These are phyloP conservation scores for Teunomyces pallodes DNA, from an alignment of 805 yeast species.

Conservation along the genomic window DNA sequence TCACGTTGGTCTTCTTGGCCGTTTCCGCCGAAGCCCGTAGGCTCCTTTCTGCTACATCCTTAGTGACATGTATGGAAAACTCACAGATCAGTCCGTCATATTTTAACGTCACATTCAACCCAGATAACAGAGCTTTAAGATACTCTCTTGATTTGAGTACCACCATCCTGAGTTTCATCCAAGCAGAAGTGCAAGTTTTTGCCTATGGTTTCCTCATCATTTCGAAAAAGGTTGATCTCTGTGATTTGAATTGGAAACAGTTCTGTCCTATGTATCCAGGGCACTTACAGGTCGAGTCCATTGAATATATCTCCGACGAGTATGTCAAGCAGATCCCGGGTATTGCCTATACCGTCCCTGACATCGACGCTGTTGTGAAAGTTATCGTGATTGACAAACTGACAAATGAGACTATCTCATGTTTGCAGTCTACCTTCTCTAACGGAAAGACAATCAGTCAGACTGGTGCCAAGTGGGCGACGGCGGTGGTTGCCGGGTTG, in stretches of 20 bases:
- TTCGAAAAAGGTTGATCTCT: constrained; percentile 55
- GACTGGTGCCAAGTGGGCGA: constrained; percentile 74
- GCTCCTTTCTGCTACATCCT: constrained; percentile 58
- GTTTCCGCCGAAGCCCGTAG: constrained; percentile 17
- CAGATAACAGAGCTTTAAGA: constrained; percentile 62
- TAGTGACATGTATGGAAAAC: constrained; percentile 82
- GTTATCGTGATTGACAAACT: constrained; percentile 43
- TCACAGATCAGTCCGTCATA: constrained; percentile 70
- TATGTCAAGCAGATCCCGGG: constrained; percentile 69
- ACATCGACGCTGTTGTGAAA: constrained; percentile 76
- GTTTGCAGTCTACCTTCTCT: constrained; percentile 70
- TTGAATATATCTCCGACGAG: constrained; percentile 51
- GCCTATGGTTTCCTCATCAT: constrained; percentile 85
- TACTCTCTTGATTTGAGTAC: constrained; percentile 72
- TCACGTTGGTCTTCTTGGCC: neutral
- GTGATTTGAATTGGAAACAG: constrained; percentile 73
- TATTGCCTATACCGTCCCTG: constrained; percentile 83
- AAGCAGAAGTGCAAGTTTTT: constrained; percentile 69
- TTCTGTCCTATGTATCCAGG: constrained; percentile 91
- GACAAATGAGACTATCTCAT: constrained; percentile 54
- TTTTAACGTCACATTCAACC: constrained; percentile 74
- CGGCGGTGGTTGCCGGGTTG: constrained; percentile 84
- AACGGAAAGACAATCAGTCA: constrained; percentile 79
- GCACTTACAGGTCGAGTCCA: constrained; percentile 67
- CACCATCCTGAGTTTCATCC: constrained; percentile 61